Evolutionary conservation across 371 early-diverging fungal genomes (phyloP).

Genomic region (Mortierella sp.): DNA sequence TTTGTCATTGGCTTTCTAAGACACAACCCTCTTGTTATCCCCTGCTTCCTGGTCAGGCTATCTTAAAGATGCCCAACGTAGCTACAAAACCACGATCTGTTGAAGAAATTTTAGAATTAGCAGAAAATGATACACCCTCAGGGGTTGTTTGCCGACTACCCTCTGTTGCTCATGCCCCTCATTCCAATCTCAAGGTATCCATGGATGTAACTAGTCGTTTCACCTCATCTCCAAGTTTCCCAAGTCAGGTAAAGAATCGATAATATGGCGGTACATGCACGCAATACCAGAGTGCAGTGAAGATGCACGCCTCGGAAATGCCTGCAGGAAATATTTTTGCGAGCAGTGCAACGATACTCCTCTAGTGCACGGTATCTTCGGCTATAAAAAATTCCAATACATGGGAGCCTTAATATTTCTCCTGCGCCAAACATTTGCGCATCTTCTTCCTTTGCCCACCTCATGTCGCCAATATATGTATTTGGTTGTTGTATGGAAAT

Average conservation of each 20-base stretch:
- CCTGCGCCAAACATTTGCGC: too few relatives aligned
- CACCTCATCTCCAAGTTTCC: constrained; percentile 15
- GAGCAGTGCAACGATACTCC: neutral
- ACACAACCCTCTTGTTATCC: neutral
- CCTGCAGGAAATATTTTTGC: neutral
- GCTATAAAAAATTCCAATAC: too few relatives aligned
- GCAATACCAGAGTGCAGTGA: too few relatives aligned
- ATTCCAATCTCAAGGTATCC: constrained; percentile 21
- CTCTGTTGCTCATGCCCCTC: constrained; percentile 4
- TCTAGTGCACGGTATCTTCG: too few relatives aligned
- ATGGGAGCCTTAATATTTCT: too few relatives aligned
- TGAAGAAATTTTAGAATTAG: constrained; percentile 22
- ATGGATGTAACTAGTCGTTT: constrained; percentile 6
- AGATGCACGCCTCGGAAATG: too few relatives aligned
- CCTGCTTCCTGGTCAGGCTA: constrained; percentile 19
- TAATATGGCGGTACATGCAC: neutral
- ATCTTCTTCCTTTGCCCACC: too few relatives aligned
- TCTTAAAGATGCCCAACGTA: constrained; percentile 50
- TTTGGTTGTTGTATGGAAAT: neutral
- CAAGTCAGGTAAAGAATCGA: constrained; percentile 26
- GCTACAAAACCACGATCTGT: constrained; percentile 42
- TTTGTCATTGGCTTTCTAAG: neutral
- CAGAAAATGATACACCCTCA: neutral
- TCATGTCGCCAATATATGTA: neutral
- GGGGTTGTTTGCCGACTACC: constrained; percentile 25